These are phyloP conservation scores for Ascomycota sp. DNA, from an alignment of 2,329 filamentous ascomycete species.

Conservation along the genomic window DNA sequence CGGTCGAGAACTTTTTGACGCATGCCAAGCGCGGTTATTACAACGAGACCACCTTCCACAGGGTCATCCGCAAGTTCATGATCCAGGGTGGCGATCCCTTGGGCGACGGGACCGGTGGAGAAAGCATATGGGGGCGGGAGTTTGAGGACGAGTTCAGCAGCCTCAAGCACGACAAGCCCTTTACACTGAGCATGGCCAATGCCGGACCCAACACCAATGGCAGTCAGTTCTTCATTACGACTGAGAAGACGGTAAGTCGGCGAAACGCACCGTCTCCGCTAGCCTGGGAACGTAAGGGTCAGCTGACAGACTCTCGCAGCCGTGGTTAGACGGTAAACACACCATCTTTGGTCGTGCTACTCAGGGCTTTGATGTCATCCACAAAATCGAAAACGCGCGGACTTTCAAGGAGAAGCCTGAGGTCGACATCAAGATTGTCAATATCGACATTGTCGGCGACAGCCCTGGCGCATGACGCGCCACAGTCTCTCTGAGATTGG, in stretches of 20 bases:
- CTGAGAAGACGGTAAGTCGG: slow-evolving; percentile 63
- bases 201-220: slow-evolving; percentile 89
- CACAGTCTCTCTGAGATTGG: too few species aligned
- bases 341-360: slow-evolving; percentile 87
- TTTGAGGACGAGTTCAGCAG: slow-evolving; percentile 91
- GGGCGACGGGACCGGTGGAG: slow-evolving; percentile 73
- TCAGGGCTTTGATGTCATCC: slow-evolving; percentile 80
- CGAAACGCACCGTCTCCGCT: too few species aligned
- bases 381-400: slow-evolving; percentile 81
- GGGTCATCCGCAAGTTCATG: slow-evolving; percentile 97
- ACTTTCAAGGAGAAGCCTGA: slow-evolving; percentile 85
- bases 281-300: not conserved
- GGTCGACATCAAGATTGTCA: slow-evolving; percentile 94
- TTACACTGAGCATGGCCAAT: slow-evolving; percentile 95
- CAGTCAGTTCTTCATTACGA: slow-evolving; percentile 96
- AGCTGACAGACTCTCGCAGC: slow-evolving; percentile 17
- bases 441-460: slow-evolving; percentile 38
- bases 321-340: slow-evolving; percentile 91
- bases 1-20: slow-evolving; percentile 93
- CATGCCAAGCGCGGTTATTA: slow-evolving; percentile 84
- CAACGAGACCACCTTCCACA: slow-evolving; percentile 93
- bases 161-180: slow-evolving; percentile 85
- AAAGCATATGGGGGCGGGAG: slow-evolving; percentile 81
- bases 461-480: too few species aligned
- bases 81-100: slow-evolving; percentile 93